phyloP scores from a whole-genome alignment of 768 basidiomycete species.

The Kwoniella sp. region DNA sequence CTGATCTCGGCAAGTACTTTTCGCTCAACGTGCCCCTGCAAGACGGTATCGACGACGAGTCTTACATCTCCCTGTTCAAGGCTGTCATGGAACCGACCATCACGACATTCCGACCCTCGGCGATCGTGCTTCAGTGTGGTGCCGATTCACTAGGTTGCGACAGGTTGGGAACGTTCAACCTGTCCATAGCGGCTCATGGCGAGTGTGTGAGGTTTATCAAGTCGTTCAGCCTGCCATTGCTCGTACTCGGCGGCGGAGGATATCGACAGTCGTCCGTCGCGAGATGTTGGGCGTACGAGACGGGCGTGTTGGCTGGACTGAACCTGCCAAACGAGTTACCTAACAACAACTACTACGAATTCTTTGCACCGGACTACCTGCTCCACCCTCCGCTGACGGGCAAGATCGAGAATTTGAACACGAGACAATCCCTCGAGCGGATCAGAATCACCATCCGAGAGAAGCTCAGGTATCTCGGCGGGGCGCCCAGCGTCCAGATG shows the following conservation, averaged over 20 bases:
- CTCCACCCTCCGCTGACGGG: slow-evolving; percentile 82
- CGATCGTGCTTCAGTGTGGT: slow-evolving; percentile 94
- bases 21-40: slow-evolving; percentile 88
- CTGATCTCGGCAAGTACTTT: slow-evolving; percentile 84
- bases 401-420: slow-evolving; percentile 83
- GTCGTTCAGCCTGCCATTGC: slow-evolving; percentile 79
- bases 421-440: slow-evolving; percentile 71
- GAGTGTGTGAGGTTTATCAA: slow-evolving; percentile 97
- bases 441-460: slow-evolving; percentile 81
- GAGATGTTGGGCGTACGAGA: slow-evolving; percentile 99
- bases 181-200: slow-evolving; percentile 94
- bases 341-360: slow-evolving; percentile 80
- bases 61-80: slow-evolving; percentile 93
- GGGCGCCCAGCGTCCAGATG: slow-evolving; percentile 94
- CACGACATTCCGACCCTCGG: slow-evolving; percentile 74
- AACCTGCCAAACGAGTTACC: slow-evolving; percentile 80
- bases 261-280: slow-evolving; percentile 97
- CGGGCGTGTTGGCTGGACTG: slow-evolving; percentile 80
- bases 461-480: slow-evolving; percentile 85
- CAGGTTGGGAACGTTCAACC: slow-evolving; percentile 91
- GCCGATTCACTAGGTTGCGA: slow-evolving; percentile 95
- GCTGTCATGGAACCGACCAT: slow-evolving; percentile 93
- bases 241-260: slow-evolving; percentile 91
- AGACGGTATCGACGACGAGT: slow-evolving; percentile 95
- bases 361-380: slow-evolving; percentile 87